phyloP scores from a whole-genome alignment of 2,329 filamentous ascomycete species.

The Paramyrothecium sp. region DNA sequence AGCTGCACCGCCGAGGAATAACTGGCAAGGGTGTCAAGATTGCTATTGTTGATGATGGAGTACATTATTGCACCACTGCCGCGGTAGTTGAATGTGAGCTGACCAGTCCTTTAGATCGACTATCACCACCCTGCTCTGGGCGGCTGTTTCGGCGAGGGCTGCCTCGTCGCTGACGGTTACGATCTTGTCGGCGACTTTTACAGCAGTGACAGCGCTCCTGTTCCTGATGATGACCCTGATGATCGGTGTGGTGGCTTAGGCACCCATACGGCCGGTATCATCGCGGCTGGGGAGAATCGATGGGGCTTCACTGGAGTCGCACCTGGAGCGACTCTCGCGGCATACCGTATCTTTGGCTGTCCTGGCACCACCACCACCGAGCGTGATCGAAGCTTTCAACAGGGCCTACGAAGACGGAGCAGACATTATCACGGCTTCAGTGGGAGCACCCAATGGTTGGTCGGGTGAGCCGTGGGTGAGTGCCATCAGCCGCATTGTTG shows the following conservation, averaged over 20 bases:
- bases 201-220: conserved; percentile 12
- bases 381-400: conserved; percentile 55
- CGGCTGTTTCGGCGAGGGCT: conserved; percentile 58
- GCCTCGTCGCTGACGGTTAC: conserved; percentile 53
- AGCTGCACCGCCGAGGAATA: conserved; percentile 41
- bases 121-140: conserved; percentile 61
- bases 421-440: conserved; percentile 51
- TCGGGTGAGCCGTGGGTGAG: background rate
- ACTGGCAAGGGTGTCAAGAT: conserved; percentile 47
- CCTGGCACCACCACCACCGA: conserved; percentile 40
- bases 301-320: conserved; percentile 53
- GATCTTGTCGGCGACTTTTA: background rate
- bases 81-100: no score
- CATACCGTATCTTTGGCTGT: conserved; percentile 55
- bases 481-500: background rate
- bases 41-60: conserved; percentile 48
- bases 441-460: conserved; percentile 26
- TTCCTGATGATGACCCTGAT: conserved; percentile 47
- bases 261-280: conserved; percentile 59
- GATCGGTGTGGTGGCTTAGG: conserved; percentile 52
- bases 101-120: conserved; percentile 39
- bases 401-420: conserved; percentile 54
- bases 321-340: conserved; percentile 50
- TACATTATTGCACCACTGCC: conserved; percentile 23
- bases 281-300: conserved; percentile 51